Evolutionary conservation across 1,284 basidiomycete genomes (phyloP), one percentile per base, ranked within the genome.

Genomic region (Trichosporon sp.): DNA sequence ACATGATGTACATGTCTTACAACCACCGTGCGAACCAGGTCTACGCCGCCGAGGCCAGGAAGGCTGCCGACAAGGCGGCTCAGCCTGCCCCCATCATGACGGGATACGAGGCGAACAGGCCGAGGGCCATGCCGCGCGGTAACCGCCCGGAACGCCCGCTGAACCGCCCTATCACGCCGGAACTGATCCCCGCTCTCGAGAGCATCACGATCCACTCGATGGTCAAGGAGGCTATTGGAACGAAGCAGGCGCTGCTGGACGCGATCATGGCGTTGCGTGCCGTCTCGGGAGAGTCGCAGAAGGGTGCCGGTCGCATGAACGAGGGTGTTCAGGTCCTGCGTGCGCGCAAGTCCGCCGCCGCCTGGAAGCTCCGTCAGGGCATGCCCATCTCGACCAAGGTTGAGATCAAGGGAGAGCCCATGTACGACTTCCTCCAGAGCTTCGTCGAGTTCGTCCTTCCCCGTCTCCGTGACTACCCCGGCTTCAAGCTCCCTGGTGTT

Each of bases 1-100:
- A 98, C 85, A 86, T 97, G 76, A 89, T 99, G 87, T 99, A 99
- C 88, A 92, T 98, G 89, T 92, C 92, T 66, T 98, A 97, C 86
- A 87, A 90, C 71, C 94, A 96, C 84, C 80, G 88, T 88, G 73
- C 73, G 43, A 48, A 65, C 31, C 61, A 54, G 32, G 68, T 65
- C 5, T 65, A 74, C 43, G 74, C 48, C 40, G 73, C 19, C 67
- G 68, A 59, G 0, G 43, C 65, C 35, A 68, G 59, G 12, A 68
- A n/a, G 1, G 71, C 71, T 1, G 59, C 65, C 38, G 64, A 2
- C 12, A 19, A 1, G 40, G 56, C 11, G 26, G 63, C 10, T 74
- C 76, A 66, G 46, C 76, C 61, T 6, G 51, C 78, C 76, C 74
- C 81, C 67, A 70, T 75, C n/a, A 67, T 75, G 63, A 82, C 80